Evolutionary conservation across 2,329 filamentous ascomycete genomes (phyloP), one percentile per base, ranked within the genome.

Genomic region (Coniochaeta sp.): DNA sequence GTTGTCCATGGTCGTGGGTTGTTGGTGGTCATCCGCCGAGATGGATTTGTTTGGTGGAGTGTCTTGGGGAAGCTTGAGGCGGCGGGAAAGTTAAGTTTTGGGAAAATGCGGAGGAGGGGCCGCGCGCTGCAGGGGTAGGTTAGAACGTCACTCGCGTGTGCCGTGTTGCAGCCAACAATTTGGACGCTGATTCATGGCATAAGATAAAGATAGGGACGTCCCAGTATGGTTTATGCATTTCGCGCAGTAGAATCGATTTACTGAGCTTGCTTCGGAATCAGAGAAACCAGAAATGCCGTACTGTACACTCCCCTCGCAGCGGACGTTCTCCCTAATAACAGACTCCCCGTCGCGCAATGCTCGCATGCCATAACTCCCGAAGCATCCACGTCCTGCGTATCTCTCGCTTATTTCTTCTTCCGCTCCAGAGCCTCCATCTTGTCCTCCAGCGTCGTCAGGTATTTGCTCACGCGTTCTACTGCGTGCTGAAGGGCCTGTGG

Each of bases 401-500:
- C 33, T n/a, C n/a, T 30, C 1, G 28, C 47, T 35, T 72, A 83
- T 75, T 85, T 87, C 73, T 83, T 87, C 74, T 83, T 87, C 64
- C 70, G 67, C 62, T 84, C 78, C 63, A 82, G 62, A 55, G 78
- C 74, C 59, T 85, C 83, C 60, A 91, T 78, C 74, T 87, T 91
- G 62, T 88, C 81, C 74, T 97, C 92, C 58, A 97, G 73, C 49
- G 81, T 81, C 65, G 85, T 82, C 57, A 96, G 84, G 67, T 96
- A 95, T 57, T 81, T 82, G 71, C 90, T 90, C 68, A 96, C 82
- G 66, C 88, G 83, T 69, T 91, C 86, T 52, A 95, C 91, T 48
- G 91, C 89, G 48, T 84, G 79, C 79, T 96, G 91, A 48, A 97
- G 80, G 58, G 89, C 85, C 91, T 95, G 59, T 59, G 51, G 55